phyloP scores from a whole-genome alignment of 345 rosid genomes.

The Alliaria petiolata region DNA sequence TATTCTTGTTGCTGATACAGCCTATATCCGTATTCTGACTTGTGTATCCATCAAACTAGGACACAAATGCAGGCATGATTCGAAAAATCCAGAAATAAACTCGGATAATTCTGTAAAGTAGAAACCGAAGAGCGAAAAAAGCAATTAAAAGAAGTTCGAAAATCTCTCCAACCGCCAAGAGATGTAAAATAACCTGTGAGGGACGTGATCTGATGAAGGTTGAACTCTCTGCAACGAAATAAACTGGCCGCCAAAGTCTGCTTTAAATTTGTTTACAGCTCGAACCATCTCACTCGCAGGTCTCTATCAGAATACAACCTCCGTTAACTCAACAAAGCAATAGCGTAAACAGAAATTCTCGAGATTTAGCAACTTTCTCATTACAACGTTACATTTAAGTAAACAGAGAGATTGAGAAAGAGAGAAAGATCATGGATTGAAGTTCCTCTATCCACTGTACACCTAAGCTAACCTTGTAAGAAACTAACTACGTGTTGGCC shows the following conservation, averaged over 20 bases:
- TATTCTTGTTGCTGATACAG: background rate
- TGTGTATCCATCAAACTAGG: background rate
- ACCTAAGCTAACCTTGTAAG: background rate
- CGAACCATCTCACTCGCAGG: constrained; percentile 84
- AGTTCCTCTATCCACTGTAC: background rate
- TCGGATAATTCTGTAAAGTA: background rate
- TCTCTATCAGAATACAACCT: constrained; percentile 51
- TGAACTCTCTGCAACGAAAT: constrained; percentile 87
- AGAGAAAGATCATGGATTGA: background rate
- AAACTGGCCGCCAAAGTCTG: constrained; percentile 92
- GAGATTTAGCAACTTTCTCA: background rate
- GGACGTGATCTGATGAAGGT: constrained; percentile 91
- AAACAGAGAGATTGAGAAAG: background rate
- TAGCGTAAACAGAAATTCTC: background rate
- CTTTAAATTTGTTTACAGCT: constrained; percentile 89
- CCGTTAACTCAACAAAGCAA: too few relatives aligned
- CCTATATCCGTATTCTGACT: background rate
- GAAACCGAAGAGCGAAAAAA: background rate
- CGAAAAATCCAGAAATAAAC: background rate
- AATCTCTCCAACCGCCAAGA: background rate
- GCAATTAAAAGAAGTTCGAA: background rate
- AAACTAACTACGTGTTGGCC: background rate
- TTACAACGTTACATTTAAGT: background rate
- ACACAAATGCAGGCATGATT: background rate
- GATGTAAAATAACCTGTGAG: constrained; percentile 61